Conservation (phyloP, 2,329 filamentous ascomycete genomes). For the Gnomoniopsis sp. region DNA sequence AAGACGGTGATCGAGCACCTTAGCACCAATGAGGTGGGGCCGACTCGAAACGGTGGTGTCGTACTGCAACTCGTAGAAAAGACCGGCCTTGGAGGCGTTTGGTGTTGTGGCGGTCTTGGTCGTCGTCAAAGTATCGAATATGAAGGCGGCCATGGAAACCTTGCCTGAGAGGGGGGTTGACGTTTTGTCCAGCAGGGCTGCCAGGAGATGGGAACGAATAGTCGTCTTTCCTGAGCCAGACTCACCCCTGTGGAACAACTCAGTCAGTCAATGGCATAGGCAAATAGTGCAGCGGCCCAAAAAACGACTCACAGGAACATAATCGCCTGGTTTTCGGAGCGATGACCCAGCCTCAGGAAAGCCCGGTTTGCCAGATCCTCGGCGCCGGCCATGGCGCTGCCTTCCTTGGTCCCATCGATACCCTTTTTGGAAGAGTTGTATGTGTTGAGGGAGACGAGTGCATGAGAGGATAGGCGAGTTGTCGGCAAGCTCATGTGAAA, state of each 20-base stretch:
- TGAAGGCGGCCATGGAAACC: conserved; percentile 86
- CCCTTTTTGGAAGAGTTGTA: conserved; percentile 87
- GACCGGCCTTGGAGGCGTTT: conserved; percentile 89
- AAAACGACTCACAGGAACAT: conserved; percentile 92
- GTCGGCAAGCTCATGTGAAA: conserved; percentile 91
- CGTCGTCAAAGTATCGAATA: conserved; percentile 94
- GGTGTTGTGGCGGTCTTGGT: conserved; percentile 96
- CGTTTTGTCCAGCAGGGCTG: conserved; percentile 81
- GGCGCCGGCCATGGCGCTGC: conserved; percentile 86
- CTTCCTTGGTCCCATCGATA: conserved; percentile 85
- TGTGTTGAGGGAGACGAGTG: conserved; percentile 88
- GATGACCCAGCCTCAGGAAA: conserved; percentile 78
- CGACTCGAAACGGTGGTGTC: conserved; percentile 82
- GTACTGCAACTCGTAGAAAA: conserved; percentile 96
- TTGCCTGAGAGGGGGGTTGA: conserved; percentile 92
- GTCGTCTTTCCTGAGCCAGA: conserved; percentile 96
- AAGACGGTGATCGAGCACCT: conserved; percentile 87
- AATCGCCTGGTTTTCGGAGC: conserved; percentile 89
- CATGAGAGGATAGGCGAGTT: conserved; percentile 85
- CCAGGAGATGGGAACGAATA: conserved; percentile 81
- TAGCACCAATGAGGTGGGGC: conserved; percentile 87
- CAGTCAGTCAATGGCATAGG: conserved; percentile 14
- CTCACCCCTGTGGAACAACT: conserved; percentile 66
- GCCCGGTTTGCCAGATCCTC: conserved; percentile 88
- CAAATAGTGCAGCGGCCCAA: neutral